Conservation (phyloP, 495 filamentous ascomycete species). For the Echria macrotheca region DNA sequence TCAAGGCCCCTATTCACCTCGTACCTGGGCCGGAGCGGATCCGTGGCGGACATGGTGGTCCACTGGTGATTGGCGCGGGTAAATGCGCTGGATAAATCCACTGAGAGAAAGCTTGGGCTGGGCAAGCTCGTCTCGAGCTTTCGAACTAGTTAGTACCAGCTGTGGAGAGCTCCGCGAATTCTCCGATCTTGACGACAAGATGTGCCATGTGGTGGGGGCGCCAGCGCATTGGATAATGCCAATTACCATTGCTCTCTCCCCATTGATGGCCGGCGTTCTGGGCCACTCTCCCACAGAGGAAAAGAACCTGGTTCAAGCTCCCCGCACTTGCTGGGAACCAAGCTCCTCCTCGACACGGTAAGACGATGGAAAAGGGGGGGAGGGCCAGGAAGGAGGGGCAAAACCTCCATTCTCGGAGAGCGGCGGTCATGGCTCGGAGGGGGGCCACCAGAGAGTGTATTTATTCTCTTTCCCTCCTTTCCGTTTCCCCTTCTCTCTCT, state of each 20-base stretch:
- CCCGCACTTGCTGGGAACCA: constrained; percentile 17
- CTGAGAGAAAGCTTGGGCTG: no score
- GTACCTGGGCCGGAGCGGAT: constrained; percentile 18
- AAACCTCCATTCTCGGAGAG: constrained; percentile 18
- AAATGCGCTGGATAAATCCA: constrained; percentile 32
- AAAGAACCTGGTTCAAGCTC: no score
- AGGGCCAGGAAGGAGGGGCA: background rate
- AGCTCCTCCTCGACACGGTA: constrained; percentile 6
- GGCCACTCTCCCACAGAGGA: no score
- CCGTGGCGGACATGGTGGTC: constrained; percentile 16
- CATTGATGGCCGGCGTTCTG: no score
- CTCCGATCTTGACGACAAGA: no score
- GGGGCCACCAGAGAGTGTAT: constrained; percentile 2
- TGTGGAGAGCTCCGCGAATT: no score
- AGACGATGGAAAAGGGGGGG: background rate
- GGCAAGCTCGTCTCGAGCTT: no score
- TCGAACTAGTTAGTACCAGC: no score
- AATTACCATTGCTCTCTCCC: no score
- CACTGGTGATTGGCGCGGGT: constrained; percentile 30
- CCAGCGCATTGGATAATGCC: no score
- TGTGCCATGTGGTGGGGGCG: no score
- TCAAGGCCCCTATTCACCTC: constrained; percentile 8
- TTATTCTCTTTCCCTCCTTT: constrained; percentile 9
- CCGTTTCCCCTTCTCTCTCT: constrained; percentile 1
- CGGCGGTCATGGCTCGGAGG: constrained; percentile 17